Evolutionary conservation across 2,329 filamentous ascomycete species (phyloP), one percentile per base, ranked within the genome.

Genomic region (Arthrinium phaeospermum): DNA sequence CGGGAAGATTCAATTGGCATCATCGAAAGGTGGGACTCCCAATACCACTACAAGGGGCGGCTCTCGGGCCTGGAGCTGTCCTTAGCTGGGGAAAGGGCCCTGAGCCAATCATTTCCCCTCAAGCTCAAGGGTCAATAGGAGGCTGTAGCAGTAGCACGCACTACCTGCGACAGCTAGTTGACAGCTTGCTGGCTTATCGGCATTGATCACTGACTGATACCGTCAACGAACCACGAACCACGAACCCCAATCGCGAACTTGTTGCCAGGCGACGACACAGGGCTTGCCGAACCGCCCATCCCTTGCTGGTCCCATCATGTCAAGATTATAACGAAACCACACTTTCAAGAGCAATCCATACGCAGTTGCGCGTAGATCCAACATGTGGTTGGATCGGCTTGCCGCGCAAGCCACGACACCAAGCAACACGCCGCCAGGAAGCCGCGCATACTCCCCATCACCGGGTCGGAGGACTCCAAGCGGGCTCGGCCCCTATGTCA

Each of bases 321-420:
- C 34, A 37, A 34, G n/a, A 12, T 64, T 64, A 64, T 64, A 64
- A 70, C 47, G 37, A 30, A 30, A 22, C 34, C 69, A 27, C 46
- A 47, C 51, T 45, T 24, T 70, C 2, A n/a, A 41, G 57, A 64
- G 57, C 34, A 64, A 64, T 41, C 34, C 22, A 64, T 64, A 22
- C 57, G 19, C 57, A n/a, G 19, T n/a, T 41, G 57, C 57, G 37
- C 37, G 37, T 30, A 19, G 22, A n/a, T 70, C 73, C 78, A 83
- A 78, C 78, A 97, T 97, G 94, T 98, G 95, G 95, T 91, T 97
- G 80, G 95, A 98, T 85, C 92, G 95, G 81, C 91, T 97, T 76
- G 92, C 93, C 75, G 91, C 89, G 78, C 91, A 93, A 82, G 89
- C 91, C 72, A 91, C 89, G 75, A 90, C 90, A 72, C 89, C 91